Evolutionary conservation across 805 yeast genomes (phyloP).

Genomic region (Cyberlindnera petersonii): DNA sequence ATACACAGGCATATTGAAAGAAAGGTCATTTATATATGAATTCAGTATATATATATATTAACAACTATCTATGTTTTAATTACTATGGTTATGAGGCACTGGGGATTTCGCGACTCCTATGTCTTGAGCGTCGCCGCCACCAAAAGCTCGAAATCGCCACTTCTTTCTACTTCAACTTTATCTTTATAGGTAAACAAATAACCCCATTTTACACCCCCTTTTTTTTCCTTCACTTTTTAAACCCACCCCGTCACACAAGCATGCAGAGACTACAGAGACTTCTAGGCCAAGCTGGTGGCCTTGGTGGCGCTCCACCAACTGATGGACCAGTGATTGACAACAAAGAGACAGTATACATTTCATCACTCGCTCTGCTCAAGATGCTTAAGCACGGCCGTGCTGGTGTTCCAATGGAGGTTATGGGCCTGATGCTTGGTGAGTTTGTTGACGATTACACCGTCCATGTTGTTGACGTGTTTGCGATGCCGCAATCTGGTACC

Average conservation of each 20-base stretch:
- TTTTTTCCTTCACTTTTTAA: neutral
- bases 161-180: no score
- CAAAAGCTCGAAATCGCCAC: no score
- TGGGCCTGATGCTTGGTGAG: slow-evolving; percentile 99
- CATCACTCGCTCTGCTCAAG: slow-evolving; percentile 89
- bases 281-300: slow-evolving; percentile 36
- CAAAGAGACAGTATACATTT: slow-evolving; percentile 93
- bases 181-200: no score
- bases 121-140: no score
- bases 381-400: slow-evolving; percentile 98
- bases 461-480: slow-evolving; percentile 96
- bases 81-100: no score
- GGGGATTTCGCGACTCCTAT: no score
- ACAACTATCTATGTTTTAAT: no score
- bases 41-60: no score
- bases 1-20: no score
- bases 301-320: slow-evolving; percentile 45
- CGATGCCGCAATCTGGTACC: slow-evolving; percentile 98
- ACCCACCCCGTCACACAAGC: neutral
- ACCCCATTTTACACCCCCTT: no score
- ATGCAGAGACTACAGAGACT: slow-evolving; percentile 43
- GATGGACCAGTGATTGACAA: slow-evolving; percentile 89
- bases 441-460: slow-evolving; percentile 96
- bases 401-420: slow-evolving; percentile 82
- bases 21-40: no score